Evolutionary conservation across 257 asterid species (phyloP).

Genomic region (Solanum arcanum): DNA sequence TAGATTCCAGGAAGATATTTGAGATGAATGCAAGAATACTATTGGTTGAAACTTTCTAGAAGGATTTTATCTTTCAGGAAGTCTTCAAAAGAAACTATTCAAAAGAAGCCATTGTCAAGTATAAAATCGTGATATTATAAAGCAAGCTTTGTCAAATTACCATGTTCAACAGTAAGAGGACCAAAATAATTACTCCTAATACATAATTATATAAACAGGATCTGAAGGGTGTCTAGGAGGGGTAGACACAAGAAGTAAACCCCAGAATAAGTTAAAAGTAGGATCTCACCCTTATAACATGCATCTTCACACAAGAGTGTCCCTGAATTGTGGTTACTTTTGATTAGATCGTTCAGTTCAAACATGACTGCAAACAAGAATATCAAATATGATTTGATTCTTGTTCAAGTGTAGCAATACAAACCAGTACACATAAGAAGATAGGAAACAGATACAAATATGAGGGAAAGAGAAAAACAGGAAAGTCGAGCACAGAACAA

Average conservation of each 20-base stretch:
- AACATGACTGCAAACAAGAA: background rate
- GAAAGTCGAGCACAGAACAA: background rate
- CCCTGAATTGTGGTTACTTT: background rate
- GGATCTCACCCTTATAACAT: background rate
- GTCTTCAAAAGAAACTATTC: background rate
- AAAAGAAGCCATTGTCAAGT: background rate
- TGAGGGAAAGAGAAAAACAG: background rate
- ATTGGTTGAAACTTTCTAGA: too few relatives aligned
- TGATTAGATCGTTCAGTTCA: background rate
- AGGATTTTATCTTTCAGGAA: too few relatives aligned
- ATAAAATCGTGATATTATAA: background rate
- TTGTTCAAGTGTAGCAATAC: background rate
- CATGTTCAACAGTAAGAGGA: background rate
- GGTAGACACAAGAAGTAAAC: background rate
- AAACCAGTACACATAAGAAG: background rate
- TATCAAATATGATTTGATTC: background rate
- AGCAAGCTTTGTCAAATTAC: background rate
- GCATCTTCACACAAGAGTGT: background rate
- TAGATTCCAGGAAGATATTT: too few relatives aligned
- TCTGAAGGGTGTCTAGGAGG: background rate
- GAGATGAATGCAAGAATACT: background rate
- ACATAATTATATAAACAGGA: background rate
- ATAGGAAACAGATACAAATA: background rate
- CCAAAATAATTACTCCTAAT: background rate
- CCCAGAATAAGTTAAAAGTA: background rate